Evolutionary conservation across 805 yeast genomes (phyloP).

Genomic region (Grigorovia yakushimaensis): DNA sequence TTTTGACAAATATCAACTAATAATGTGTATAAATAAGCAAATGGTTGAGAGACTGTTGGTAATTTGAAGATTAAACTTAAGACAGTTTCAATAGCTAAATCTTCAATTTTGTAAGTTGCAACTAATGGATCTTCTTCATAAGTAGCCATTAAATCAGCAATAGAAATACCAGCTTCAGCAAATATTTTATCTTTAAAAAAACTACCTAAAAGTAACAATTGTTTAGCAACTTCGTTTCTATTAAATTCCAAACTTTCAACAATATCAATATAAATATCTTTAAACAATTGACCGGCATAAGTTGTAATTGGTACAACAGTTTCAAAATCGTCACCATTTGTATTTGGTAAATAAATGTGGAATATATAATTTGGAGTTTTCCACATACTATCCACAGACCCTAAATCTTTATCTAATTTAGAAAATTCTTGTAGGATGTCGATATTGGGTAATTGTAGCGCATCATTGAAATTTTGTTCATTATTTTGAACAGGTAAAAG

Average conservation of each 20-base stretch:
- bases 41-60: constrained; percentile 56
- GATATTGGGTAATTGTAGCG: constrained; percentile 30
- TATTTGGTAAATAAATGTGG: constrained; percentile 46
- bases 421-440: constrained; percentile 27
- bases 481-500: constrained; percentile 28
- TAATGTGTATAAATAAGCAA: constrained; percentile 73
- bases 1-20: constrained; percentile 79
- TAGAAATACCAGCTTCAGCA: constrained; percentile 63
- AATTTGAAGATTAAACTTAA: constrained; percentile 67
- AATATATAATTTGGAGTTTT: constrained; percentile 48
- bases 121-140: constrained; percentile 32
- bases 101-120: constrained; percentile 88
- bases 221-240: constrained; percentile 77
- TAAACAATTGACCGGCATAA: constrained; percentile 51
- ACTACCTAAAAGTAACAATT: constrained; percentile 60
- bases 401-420: constrained; percentile 30
- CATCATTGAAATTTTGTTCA: constrained; percentile 26
- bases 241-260: constrained; percentile 80
- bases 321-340: constrained; percentile 41
- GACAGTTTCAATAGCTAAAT: constrained; percentile 74
- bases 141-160: constrained; percentile 52
- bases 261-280: constrained; percentile 68
- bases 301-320: constrained; percentile 52
- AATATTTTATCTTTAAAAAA: constrained; percentile 61
- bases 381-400: constrained; percentile 62